phyloP scores from a whole-genome alignment of 2,329 filamentous ascomycete species.

The Septoria petroselini region DNA sequence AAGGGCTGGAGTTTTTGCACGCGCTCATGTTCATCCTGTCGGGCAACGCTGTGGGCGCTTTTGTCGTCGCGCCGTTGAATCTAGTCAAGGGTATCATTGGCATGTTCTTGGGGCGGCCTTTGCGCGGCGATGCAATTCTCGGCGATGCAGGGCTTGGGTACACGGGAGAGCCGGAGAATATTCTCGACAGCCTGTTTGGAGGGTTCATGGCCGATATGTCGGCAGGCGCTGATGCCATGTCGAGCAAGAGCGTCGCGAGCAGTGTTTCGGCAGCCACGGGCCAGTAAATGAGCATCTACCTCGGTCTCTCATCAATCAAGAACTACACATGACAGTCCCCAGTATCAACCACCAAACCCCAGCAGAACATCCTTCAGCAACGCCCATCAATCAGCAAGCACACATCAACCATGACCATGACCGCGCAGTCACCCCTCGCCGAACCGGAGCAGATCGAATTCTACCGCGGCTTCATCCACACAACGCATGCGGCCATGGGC shows the following conservation, averaged over 20 bases:
- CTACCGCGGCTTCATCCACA: too few species aligned
- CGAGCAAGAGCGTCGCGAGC: background rate
- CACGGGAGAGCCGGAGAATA: background rate
- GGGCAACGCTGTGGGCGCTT: background rate
- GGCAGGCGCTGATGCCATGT: background rate
- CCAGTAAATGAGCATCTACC: too few species aligned
- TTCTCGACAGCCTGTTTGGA: background rate
- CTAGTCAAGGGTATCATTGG: constrained; percentile 1
- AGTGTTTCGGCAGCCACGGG: background rate
- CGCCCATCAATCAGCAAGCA: too few species aligned
- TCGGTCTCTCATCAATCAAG: too few species aligned
- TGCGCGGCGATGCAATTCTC: constrained; percentile 19
- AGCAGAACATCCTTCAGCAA: too few species aligned
- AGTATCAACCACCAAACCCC: too few species aligned
- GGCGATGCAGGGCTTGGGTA: constrained; percentile 2
- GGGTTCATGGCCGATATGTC: background rate
- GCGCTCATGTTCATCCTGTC: constrained; percentile 7
- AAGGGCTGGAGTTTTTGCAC: constrained; percentile 2
- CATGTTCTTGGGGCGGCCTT: constrained; percentile 18
- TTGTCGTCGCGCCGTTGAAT: constrained; percentile 2
- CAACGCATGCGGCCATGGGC: too few species aligned
- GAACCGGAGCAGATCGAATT: too few species aligned
- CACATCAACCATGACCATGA: too few species aligned
- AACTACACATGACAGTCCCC: too few species aligned
- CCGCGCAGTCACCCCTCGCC: too few species aligned